phyloP scores from a whole-genome alignment of 345 rosid species.

The Acer saccharum region DNA sequence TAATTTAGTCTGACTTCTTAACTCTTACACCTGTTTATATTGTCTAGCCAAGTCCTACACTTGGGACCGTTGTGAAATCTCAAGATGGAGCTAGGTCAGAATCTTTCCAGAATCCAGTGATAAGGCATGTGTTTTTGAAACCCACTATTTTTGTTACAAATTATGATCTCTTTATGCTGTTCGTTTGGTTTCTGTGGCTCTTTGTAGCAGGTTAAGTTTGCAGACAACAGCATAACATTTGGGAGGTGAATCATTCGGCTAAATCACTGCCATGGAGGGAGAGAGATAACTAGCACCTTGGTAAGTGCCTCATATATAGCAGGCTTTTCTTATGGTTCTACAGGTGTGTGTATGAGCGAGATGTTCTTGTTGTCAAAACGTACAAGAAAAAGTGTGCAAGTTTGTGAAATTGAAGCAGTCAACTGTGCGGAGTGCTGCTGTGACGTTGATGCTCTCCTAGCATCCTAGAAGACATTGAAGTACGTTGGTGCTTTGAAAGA shows the following conservation, averaged over 20 bases:
- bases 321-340: slow-evolving; percentile 23
- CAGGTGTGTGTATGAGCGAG: slow-evolving; percentile 18
- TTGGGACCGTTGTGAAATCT: slow-evolving; percentile 41
- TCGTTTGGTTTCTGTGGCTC: slow-evolving; percentile 22
- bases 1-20: slow-evolving; percentile 25
- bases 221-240: slow-evolving; percentile 29
- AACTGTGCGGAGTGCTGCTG: not conserved
- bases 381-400: not conserved
- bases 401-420: not conserved
- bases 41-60: slow-evolving; percentile 39
- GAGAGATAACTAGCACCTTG: slow-evolving; percentile 13
- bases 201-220: slow-evolving; percentile 40
- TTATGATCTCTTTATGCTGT: slow-evolving; percentile 40
- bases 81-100: slow-evolving; percentile 72
- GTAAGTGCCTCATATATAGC: slow-evolving; percentile 25
- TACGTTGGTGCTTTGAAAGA: not conserved
- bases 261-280: not conserved
- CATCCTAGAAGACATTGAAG: slow-evolving; percentile 3
- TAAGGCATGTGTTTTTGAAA: slow-evolving; percentile 59
- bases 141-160: slow-evolving; percentile 30
- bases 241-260: slow-evolving; percentile 3
- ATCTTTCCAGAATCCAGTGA: slow-evolving; percentile 57
- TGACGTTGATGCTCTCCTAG: slow-evolving; percentile 1
- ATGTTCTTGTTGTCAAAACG: not conserved
- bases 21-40: slow-evolving; percentile 14